Evolutionary conservation across 148 eudicot genomes (phyloP).

Genomic region (Heliosperma pusillum): DNA sequence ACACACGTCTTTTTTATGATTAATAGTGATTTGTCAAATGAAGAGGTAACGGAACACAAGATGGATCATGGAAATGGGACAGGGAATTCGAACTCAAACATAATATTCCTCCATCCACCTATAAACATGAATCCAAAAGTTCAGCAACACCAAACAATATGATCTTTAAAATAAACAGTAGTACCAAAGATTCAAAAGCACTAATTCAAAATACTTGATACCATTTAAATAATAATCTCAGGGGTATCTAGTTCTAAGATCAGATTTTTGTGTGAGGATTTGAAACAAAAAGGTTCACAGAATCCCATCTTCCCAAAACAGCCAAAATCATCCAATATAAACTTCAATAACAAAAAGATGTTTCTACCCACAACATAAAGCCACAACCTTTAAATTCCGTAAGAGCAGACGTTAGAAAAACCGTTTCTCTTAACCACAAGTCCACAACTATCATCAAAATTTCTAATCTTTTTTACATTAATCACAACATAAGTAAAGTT

Average conservation of each 20-base stretch:
- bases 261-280: constrained; percentile 4
- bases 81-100: neutral
- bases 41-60: too few relatives aligned
- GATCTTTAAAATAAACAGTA: neutral
- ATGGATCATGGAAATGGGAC: too few relatives aligned
- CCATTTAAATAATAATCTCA: neutral
- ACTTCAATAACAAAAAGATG: too few relatives aligned
- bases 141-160: constrained; percentile 4
- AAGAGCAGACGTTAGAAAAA: too few relatives aligned
- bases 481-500: too few relatives aligned
- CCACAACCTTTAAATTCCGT: too few relatives aligned
- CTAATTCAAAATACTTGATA: constrained; percentile 1
- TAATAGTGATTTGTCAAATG: too few relatives aligned
- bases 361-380: too few relatives aligned
- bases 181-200: constrained; percentile 7
- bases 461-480: too few relatives aligned
- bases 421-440: too few relatives aligned
- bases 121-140: constrained; percentile 11
- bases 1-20: too few relatives aligned
- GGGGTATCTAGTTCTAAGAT: neutral
- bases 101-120: constrained; percentile 14
- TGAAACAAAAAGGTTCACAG: neutral
- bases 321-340: neutral
- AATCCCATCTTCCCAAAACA: constrained; percentile 5
- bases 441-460: too few relatives aligned